Base-by-base conservation (phyloP, 176 grass and related monocot genomes). In the Avena eriantha region DNA sequence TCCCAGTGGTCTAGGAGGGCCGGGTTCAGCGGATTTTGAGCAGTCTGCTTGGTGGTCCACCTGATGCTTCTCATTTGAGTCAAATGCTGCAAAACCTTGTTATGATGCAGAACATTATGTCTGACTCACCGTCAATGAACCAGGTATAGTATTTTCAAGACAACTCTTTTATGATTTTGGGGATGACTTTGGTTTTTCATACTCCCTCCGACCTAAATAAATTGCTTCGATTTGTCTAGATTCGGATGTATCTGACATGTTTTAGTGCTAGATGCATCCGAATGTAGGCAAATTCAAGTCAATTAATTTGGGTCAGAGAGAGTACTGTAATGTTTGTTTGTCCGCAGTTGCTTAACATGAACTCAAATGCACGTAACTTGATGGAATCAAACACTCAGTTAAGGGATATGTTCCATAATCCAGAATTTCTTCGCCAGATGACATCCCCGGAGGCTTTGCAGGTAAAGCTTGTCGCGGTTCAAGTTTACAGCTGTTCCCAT, bases 21-120 rank as follows among this genome's bases (percentile, higher is more conserved):
- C 91, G 73, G 93, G 92, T 71, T 92, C 86, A 57, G 83, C 92
- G 66, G 93, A 91, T 89, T 89, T 82, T 95, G 84, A 88, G 73
- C 45, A 92, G 71, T 79, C 75, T 88, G 87, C 80, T 88, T 49
- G 86, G 91, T 80, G 82, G 87, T 84, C 72, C 88, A 79, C 93
- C 89, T 61, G 96, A 96, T 80, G 36, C 87, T 41, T 84, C 93
- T 59, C 24, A 84, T 80, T 61, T 96, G 29, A 95, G 11, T 84
- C 92, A 98, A 88, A 73, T 94, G 79, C 79, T 98, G 88, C 96
- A 98, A 94, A 98, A 96, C 88, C 93, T 93, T n/a, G 88, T 86
- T 47, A 94, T 96, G 93, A 93, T 92, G 93, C 96, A 96, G 75
- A 98, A 89, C 85, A 66, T 98, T 61, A 89, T 98, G 87, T 91